Percentiles rank a stretch among this genome's conserved stretches.
Evolutionary conservation across 345 rosid species (phyloP).

Genomic region (Hypericum perforatum): DNA sequence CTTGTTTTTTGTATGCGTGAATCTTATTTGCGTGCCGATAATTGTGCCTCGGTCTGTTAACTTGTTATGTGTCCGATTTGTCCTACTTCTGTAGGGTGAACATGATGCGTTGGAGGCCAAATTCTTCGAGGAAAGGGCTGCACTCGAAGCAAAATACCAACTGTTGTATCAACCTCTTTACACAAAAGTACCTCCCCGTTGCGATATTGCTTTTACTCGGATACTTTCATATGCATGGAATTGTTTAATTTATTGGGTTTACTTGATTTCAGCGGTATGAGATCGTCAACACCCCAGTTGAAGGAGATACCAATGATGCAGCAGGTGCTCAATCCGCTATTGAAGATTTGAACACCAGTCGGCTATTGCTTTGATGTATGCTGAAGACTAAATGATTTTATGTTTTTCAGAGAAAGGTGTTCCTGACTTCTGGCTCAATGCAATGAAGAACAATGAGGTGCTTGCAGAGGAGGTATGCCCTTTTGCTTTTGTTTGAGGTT

Average conservation of each 20-base stretch:
- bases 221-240: background rate
- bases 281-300: constrained; percentile 83
- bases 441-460: constrained; percentile 93
- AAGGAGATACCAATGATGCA: constrained; percentile 38
- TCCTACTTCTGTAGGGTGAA: constrained; percentile 40
- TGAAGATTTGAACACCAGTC: too few species aligned
- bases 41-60: background rate
- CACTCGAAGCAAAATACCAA: constrained; percentile 84
- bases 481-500: background rate
- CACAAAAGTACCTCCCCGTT: constrained; percentile 37
- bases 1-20: background rate
- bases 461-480: constrained; percentile 65
- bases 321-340: constrained; percentile 33
- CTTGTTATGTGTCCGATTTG: background rate
- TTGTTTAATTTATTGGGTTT: background rate
- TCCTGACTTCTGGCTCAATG: constrained; percentile 88
- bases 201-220: background rate
- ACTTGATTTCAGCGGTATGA: constrained; percentile 52
- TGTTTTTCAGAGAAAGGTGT: constrained; percentile 75
- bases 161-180: constrained; percentile 75
- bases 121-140: constrained; percentile 87
- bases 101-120: constrained; percentile 79
- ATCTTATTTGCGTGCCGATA: background rate
- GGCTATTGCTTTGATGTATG: constrained; percentile 5
- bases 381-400: constrained; percentile 4